Conservation (phyloP, 2,329 filamentous ascomycete species). For the Aspergillus fumigatiaffinis region DNA sequence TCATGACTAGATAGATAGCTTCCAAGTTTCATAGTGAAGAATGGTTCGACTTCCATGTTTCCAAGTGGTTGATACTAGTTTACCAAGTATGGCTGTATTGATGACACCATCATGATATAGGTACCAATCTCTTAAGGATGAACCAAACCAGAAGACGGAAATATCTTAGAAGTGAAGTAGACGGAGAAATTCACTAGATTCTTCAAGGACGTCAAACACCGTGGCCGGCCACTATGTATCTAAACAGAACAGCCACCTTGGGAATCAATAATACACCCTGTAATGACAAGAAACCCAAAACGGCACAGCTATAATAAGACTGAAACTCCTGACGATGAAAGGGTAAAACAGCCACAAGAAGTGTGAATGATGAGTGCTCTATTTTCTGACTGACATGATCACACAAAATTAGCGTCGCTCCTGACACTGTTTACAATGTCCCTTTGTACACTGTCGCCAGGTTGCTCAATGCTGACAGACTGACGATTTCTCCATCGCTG, state of each 20-base stretch:
- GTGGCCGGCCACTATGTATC: neutral
- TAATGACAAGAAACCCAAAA: neutral
- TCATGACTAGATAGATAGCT: neutral
- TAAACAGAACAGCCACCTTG: neutral
- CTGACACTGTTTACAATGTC: constrained; percentile 21
- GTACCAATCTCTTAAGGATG: neutral
- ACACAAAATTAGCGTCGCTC: constrained; percentile 31
- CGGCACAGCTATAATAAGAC: neutral
- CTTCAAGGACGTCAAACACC: neutral
- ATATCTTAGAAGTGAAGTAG: neutral
- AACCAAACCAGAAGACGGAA: neutral
- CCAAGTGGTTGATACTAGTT: neutral
- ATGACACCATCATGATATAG: neutral
- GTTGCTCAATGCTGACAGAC: neutral
- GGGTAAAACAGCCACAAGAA: neutral
- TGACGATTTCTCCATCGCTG: constrained; percentile 6
- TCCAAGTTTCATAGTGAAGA: neutral
- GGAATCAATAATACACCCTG: neutral
- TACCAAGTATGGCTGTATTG: neutral
- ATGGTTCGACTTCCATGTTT: neutral
- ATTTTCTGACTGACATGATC: neutral
- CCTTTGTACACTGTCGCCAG: constrained; percentile 9
- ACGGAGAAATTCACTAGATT: neutral
- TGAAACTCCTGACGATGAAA: neutral
- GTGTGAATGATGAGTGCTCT: neutral